Evolutionary conservation across 441 rosid genomes (phyloP).

Genomic region (Gossypium gossypioides): DNA sequence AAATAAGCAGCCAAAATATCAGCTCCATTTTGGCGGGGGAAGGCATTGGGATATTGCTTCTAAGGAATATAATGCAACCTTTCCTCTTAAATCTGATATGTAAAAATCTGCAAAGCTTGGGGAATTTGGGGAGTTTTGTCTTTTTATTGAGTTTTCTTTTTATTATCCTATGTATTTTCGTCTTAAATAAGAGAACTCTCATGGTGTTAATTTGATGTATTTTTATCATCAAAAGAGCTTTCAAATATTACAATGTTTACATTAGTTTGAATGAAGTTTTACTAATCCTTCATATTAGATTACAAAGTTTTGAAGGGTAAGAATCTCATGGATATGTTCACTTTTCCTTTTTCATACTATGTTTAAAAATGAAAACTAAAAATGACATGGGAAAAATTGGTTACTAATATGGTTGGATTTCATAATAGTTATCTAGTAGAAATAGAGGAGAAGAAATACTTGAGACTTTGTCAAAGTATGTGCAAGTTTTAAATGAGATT

Average conservation of each 20-base stretch:
- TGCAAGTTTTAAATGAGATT: too few species aligned
- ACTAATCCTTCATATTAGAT: background rate
- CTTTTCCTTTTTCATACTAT: too few species aligned
- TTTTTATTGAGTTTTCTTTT: too few species aligned
- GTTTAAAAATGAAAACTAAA: too few species aligned
- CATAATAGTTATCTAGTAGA: too few species aligned
- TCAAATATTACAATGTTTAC: background rate
- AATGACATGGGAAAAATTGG: too few species aligned
- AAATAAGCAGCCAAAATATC: slow-evolving; percentile 29
- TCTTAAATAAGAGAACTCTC: background rate
- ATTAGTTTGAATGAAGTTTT: background rate
- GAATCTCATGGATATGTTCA: too few species aligned
- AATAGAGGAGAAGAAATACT: too few species aligned
- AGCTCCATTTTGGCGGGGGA: slow-evolving; percentile 21
- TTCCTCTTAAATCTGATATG: slow-evolving; percentile 1
- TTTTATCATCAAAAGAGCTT: background rate
- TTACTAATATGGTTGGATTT: too few species aligned
- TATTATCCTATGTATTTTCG: background rate
- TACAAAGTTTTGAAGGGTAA: too few species aligned
- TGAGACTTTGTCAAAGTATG: too few species aligned
- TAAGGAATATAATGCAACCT: background rate
- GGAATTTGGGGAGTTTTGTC: background rate
- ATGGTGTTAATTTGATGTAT: background rate
- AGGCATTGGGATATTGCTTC: background rate
- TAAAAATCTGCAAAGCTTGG: background rate